Conservation (phyloP, 441 rosid species). For the Populus hybrid region DNA sequence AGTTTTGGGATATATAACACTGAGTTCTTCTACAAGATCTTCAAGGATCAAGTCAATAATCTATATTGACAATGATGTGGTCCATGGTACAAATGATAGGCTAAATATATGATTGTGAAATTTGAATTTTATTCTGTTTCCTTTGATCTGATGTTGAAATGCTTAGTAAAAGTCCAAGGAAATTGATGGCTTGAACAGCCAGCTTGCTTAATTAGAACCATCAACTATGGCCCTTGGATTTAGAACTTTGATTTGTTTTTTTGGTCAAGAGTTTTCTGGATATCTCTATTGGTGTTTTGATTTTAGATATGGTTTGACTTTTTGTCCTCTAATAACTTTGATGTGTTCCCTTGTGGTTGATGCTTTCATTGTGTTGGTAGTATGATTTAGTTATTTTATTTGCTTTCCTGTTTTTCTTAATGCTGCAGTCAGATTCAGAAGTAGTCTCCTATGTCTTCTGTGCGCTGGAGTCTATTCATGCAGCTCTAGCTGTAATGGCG, state of each 20-base stretch:
- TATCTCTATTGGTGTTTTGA: neutral
- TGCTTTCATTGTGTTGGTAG: constrained; percentile 7
- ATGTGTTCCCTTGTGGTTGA: neutral
- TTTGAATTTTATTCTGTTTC: neutral
- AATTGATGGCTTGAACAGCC: neutral
- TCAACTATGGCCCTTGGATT: neutral
- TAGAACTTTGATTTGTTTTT: neutral
- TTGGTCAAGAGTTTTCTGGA: neutral
- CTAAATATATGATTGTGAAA: neutral
- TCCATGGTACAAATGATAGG: neutral
- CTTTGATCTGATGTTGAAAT: neutral
- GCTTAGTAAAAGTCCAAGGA: neutral
- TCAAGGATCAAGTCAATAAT: constrained; percentile 1
- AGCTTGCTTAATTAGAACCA: neutral
- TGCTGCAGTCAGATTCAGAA: constrained; percentile 78
- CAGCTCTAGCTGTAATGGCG: constrained; percentile 87
- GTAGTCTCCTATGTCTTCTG: constrained; percentile 58
- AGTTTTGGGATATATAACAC: neutral
- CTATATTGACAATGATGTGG: neutral
- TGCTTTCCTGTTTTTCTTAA: constrained; percentile 10
- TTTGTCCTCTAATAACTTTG: neutral
- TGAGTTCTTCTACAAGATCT: neutral
- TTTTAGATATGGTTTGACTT: neutral
- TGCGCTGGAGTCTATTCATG: constrained; percentile 96
- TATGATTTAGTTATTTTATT: neutral